phyloP scores from a whole-genome alignment of 73 alveolate species.

The Tetrahymena borealis region DNA sequence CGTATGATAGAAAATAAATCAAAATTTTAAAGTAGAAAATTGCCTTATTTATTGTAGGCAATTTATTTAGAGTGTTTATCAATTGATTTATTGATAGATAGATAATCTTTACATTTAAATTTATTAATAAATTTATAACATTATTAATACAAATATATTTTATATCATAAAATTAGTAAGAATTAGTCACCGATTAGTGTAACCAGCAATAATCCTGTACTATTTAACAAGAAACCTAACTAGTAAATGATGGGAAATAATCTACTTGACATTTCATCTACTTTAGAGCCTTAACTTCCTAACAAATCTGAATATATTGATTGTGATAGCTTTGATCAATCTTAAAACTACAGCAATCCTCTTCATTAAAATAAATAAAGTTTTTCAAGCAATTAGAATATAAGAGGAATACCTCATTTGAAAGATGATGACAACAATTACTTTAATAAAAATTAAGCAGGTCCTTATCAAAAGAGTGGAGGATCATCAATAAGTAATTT shows the following conservation, averaged over 20 bases:
- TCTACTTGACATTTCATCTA: background rate
- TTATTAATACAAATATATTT: no score
- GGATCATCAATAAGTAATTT: no score
- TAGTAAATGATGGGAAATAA: background rate
- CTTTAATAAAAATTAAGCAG: background rate
- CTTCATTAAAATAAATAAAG: background rate
- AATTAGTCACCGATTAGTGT: background rate
- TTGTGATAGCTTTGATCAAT: background rate
- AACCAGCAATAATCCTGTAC: background rate
- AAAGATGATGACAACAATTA: background rate
- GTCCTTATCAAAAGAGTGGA: no score
- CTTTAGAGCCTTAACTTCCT: background rate
- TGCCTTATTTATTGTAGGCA: background rate
- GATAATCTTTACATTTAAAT: background rate
- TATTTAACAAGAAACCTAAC: background rate
- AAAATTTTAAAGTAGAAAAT: background rate
- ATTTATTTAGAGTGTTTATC: background rate
- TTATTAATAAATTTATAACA: background rate
- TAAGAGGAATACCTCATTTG: background rate
- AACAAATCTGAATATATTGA: background rate
- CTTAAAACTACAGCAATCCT: background rate
- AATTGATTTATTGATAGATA: background rate
- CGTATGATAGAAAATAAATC: background rate
- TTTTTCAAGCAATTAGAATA: background rate
- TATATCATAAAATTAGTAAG: background rate